Base-by-base conservation (phyloP, 306 rosid species). In the Hylodesmum podocarpum region DNA sequence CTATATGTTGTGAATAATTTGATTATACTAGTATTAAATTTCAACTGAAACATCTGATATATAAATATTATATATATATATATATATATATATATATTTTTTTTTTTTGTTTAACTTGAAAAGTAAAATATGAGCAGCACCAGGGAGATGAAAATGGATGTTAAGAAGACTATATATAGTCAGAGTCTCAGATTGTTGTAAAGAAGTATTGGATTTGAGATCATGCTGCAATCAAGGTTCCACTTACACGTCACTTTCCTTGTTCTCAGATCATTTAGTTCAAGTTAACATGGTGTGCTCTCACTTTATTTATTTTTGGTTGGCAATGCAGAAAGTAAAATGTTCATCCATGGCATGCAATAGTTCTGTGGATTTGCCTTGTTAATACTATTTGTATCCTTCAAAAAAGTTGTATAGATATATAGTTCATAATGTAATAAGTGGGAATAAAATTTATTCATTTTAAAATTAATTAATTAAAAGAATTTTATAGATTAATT, bases 301-400 rank as follows among this genome's bases (percentile, higher is more conserved):
- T 37, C 43, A 8, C 12, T 37, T 18, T 33, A 33, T 2, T 33
- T 33, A 44, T 44, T 44, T n/a, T n/a, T n/a, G n/a, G n/a, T n/a
- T n/a, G n/a, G n/a, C n/a, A n/a, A n/a, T n/a, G n/a, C n/a, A n/a
- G n/a, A n/a, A n/a, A n/a, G n/a, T n/a, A n/a, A n/a, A n/a, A n/a
- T n/a, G n/a, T n/a, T n/a, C n/a, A n/a, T 54, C 5, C n/a, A 22
- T 24, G 33, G 62, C 31, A 51, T 15, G 37, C 51, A 33, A 33
- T n/a, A 54, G 14, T 77, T 66, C 1, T 18, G 50, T 68, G 70
- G 75, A 57, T 55, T 78, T 55, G 49, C 61, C 67, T 16, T 5
- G 72, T 49, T 50, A 76, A 37, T 31, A 55, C n/a, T 4, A 44
- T 37, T 51, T 44, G n/a, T 63, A 68, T 68, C 81, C 43, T 66